A percentile compares a stretch with the other conserved stretches of the same genome.
phyloP scores from a whole-genome alignment of 1,139 yeast genomes.

The Blastobotrys arbuscula region DNA sequence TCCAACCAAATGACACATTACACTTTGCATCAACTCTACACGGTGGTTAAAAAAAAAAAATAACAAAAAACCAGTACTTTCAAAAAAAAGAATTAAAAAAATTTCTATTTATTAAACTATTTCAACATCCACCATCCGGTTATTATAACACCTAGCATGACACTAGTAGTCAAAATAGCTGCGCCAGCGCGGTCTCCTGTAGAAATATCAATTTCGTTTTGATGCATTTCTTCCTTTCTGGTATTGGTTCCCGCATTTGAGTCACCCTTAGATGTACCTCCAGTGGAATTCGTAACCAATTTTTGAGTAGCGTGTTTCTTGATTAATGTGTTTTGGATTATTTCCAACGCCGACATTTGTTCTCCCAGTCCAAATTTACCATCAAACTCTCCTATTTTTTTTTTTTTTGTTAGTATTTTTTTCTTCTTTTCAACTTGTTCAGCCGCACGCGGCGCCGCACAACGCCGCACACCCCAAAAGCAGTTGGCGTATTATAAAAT shows the following conservation, averaged over 20 bases:
- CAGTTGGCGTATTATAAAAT: too few relatives aligned
- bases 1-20: conserved; percentile 71
- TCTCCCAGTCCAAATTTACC: conserved; percentile 85
- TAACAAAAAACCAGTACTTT: too few relatives aligned
- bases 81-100: too few relatives aligned
- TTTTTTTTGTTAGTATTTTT: too few relatives aligned
- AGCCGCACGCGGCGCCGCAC: too few relatives aligned
- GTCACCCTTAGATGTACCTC: conserved; percentile 45
- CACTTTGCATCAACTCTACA: conserved; percentile 91
- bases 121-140: conserved; percentile 66
- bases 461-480: too few relatives aligned
- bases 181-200: conserved; percentile 83
- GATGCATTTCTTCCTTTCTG: conserved; percentile 17
- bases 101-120: background rate
- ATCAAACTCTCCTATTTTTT: conserved; percentile 62
- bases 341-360: conserved; percentile 83
- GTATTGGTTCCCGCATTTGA: conserved; percentile 32
- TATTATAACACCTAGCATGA: conserved; percentile 59
- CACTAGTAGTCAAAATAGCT: conserved; percentile 68
- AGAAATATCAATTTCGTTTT: conserved; percentile 24
- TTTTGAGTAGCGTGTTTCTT: conserved; percentile 37
- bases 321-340: conserved; percentile 58
- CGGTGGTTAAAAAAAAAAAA: conserved; percentile 57
- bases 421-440: too few relatives aligned
- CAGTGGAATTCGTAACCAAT: conserved; percentile 41